Evolutionary conservation across 2,329 filamentous ascomycete genomes (phyloP).

Genomic region (Fusarium odoratissimum): DNA sequence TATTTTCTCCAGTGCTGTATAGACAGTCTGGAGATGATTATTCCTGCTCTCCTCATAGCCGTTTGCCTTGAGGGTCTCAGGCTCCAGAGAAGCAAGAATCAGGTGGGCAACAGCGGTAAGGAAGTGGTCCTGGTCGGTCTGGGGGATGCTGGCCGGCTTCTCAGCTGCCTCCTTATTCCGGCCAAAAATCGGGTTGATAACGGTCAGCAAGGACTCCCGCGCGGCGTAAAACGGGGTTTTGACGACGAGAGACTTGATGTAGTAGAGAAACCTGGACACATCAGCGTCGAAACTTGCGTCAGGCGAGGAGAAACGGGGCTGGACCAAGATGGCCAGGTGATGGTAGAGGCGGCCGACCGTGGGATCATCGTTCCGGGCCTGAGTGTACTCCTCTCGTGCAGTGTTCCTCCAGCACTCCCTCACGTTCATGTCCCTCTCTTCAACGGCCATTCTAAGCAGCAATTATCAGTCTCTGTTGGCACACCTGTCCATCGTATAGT

Average conservation of each 20-base stretch:
- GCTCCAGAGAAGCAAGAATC: background rate
- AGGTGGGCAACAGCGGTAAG: background rate
- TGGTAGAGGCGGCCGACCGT: too few relatives aligned
- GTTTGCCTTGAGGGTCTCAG: background rate
- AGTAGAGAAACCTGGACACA: too few relatives aligned
- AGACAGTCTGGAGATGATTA: background rate
- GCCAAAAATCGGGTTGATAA: background rate
- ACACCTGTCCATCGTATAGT: background rate
- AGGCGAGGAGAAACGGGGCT: too few relatives aligned
- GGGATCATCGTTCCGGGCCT: too few relatives aligned
- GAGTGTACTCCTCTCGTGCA: too few relatives aligned
- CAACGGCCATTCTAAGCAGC: background rate
- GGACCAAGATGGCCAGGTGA: too few relatives aligned
- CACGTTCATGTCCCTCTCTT: too few relatives aligned
- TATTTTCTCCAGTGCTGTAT: background rate
- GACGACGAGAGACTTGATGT: background rate
- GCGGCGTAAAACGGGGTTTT: background rate
- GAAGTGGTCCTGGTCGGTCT: background rate
- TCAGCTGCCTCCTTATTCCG: background rate
- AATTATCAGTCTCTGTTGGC: background rate
- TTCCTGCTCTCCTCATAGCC: background rate
- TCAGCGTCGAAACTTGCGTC: too few relatives aligned
- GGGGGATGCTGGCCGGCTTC: background rate
- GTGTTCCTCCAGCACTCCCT: too few relatives aligned
- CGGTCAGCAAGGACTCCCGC: background rate